Evolutionary conservation across 1,139 yeast species (phyloP), one percentile per base, ranked within the genome.

Genomic region (Debaryomyces singareniensis): DNA sequence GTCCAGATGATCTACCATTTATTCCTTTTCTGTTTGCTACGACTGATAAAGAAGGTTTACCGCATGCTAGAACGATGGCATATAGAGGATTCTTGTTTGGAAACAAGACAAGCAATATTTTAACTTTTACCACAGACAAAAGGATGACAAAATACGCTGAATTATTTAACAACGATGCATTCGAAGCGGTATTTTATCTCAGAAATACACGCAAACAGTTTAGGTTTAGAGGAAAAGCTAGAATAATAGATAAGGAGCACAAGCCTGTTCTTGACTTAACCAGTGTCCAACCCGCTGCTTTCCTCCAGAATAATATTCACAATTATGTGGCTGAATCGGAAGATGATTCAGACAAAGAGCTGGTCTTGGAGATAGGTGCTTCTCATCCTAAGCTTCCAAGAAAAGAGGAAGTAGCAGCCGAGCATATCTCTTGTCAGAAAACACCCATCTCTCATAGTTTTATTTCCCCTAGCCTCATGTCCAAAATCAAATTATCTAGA

Each of bases 151-250:
- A 85, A 51, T 69, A 70, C 43, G 53, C 58, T 15, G 84, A 82
- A 45, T 55, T 78, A 32, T 37, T 49, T 11, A 40, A 47, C 15
- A 71, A 72, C 44, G 75, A 77, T 39, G 58, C 64, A 33, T 78
- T 75, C 48, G 94, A 84, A 56, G 84, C 87, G 2, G 83, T 85
- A 34, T 83, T 82, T 49, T 81, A 82, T 60, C 80, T 83, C 46
- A 70, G 67, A 11, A 61, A 61, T 22, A 53, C 71, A 16, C 70
- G 70, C 47, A 78, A 72, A 47, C 95, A 84, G 56, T 79, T 79
- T 49, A 62, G 95, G 43, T 63, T 85, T 38, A 68, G 78, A 32
- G 95, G 95, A 6, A 55, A 62, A 26, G 84, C 84, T 2, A 59
- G 72, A 33, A 45, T 74, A 24, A 55, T 69, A 16, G 69, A 63